Percentiles rank a stretch among this genome's conserved stretches.
Conservation (phyloP, 1,284 basidiomycete species). For the Microbotryomycetes sp. region DNA sequence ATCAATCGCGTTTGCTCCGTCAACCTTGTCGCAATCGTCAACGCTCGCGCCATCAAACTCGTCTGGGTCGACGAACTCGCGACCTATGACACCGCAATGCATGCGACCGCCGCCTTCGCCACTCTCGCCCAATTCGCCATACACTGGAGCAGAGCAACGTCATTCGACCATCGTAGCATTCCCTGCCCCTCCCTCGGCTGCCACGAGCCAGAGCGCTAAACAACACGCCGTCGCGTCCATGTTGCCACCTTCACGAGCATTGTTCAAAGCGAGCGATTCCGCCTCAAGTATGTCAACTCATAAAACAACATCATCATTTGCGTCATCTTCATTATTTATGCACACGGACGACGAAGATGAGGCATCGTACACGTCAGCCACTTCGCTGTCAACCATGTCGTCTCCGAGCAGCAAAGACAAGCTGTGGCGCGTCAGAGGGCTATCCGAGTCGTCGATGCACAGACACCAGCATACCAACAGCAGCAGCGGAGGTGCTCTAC, state of each 20-base stretch:
- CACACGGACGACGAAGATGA: slow-evolving; percentile 23
- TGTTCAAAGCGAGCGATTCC: neutral
- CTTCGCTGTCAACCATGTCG: slow-evolving; percentile 15
- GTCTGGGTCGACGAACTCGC: neutral
- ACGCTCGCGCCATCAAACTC: neutral
- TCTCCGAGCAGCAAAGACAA: slow-evolving; percentile 23
- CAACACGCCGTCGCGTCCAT: neutral
- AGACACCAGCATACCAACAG: too few species aligned
- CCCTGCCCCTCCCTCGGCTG: neutral
- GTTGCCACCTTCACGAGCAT: neutral
- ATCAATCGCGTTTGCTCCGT: neutral
- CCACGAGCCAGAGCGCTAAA: too few species aligned
- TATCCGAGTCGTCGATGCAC: slow-evolving; percentile 1
- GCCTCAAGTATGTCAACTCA: slow-evolving; percentile 10
- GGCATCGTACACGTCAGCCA: slow-evolving; percentile 22
- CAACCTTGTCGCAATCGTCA: neutral
- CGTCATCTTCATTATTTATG: slow-evolving; percentile 24
- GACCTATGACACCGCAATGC: neutral
- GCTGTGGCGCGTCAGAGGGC: slow-evolving; percentile 22
- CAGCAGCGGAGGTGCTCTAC: slow-evolving; percentile 8
- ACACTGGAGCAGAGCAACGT: neutral
- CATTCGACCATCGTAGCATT: neutral
- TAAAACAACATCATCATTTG: slow-evolving; percentile 29
- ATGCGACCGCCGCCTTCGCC: neutral
- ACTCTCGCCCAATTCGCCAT: neutral